Evolutionary conservation across 306 rosid species (phyloP).

Genomic region (Trifolium fragiferum): DNA sequence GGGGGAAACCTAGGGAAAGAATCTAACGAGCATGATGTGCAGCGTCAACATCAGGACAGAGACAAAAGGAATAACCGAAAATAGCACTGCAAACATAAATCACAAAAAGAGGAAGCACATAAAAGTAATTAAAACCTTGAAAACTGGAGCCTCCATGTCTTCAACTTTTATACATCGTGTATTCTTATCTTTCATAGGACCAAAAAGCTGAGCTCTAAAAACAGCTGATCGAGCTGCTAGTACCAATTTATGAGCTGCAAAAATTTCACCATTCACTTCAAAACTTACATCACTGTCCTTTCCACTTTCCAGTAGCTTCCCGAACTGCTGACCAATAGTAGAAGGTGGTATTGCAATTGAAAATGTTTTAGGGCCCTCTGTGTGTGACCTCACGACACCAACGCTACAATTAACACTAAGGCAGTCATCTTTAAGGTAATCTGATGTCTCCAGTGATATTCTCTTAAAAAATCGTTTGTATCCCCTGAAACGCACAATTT

Average conservation of each 20-base stretch:
- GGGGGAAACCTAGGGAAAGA: background rate
- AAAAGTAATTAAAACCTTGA: constrained; percentile 57
- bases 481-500: constrained; percentile 67
- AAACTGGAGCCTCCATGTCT: constrained; percentile 78
- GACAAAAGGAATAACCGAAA: constrained; percentile 9
- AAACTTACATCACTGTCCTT: constrained; percentile 73
- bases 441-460: constrained; percentile 71
- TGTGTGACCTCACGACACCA: constrained; percentile 78
- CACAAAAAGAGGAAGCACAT: constrained; percentile 6
- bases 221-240: constrained; percentile 88
- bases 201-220: constrained; percentile 81
- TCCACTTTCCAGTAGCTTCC: constrained; percentile 69
- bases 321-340: constrained; percentile 68
- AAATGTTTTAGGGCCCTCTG: constrained; percentile 73
- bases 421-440: constrained; percentile 80
- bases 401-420: constrained; percentile 75
- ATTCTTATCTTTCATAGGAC: constrained; percentile 85
- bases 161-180: constrained; percentile 65
- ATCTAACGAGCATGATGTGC: constrained; percentile 13
- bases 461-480: constrained; percentile 84
- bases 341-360: constrained; percentile 63
- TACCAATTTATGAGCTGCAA: constrained; percentile 75
- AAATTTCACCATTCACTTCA: constrained; percentile 68
- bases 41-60: background rate
- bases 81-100: constrained; percentile 21